Base-by-base conservation (phyloP, 768 basidiomycete genomes). In the Dacryopinax primogenitus region DNA sequence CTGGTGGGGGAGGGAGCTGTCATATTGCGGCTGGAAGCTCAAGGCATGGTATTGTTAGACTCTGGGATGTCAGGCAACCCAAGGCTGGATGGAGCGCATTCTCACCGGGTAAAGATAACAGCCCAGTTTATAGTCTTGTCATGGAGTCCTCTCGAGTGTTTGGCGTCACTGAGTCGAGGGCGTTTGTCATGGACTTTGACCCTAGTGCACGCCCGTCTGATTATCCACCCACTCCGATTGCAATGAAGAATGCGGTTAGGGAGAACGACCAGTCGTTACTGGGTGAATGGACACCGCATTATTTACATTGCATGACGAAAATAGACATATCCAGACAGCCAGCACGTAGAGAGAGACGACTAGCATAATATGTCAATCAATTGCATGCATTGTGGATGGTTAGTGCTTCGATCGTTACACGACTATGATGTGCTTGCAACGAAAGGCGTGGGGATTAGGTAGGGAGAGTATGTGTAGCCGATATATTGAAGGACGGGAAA, bases 131-230 rank as follows among this genome's bases (percentile, higher is more conserved):
- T 72, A 80, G 82, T 4, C 72, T 92, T 61, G 72, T 85, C 34
- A 76, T 90, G 23, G 90, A 92, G 73, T 85, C 87, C 67, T 86
- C 87, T 16, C 83, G 90, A 39, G 74, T 90, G 47, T 92, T 86
- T 68, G 90, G 88, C 12, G 88, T 78, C 2, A 90, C 87, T 9
- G 84, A 91, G 71, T 84, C 83, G 68, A 76, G 89, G 45, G 82
- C 87, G 4, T 91, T 90, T 71, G 84, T 90, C 13, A 83, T 85
- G 63, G 89, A 92, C 73, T 91, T 92, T 69, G 88, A 88, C 7
- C 83, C 84, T 7, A 83, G 81, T 11, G 81, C 64, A 68, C 51
- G 32, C 26, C 51, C 12, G 26, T 28, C 51, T 6, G 51, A 58
- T 32, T 58, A 58, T 30, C 51, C 51, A 58, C 3, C 51, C 4